Conservation (phyloP, 163 green algal genomes). For the Trebouxia gelatinosa region DNA sequence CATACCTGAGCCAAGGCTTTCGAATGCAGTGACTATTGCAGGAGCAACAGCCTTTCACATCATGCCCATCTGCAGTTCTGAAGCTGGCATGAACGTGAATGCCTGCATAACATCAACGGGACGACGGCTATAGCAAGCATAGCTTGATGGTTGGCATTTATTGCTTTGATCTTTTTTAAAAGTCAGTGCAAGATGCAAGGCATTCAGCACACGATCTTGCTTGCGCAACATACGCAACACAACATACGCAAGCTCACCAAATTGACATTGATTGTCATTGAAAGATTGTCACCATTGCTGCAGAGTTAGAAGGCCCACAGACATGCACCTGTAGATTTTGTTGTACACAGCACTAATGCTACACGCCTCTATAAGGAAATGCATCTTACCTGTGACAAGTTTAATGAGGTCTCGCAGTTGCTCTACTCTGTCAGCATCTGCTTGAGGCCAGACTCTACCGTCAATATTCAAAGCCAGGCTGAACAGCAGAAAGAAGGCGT, state of each 20-base stretch:
- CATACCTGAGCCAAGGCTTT: not conserved
- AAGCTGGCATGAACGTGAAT: not conserved
- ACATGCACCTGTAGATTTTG: not conserved
- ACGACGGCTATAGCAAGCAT: not conserved
- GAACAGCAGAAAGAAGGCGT: conserved; percentile 23
- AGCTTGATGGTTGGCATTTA: not conserved
- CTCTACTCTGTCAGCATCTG: conserved; percentile 8
- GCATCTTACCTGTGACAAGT: conserved; percentile 16
- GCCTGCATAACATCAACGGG: not conserved
- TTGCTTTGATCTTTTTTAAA: not conserved
- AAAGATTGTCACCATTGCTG: not conserved
- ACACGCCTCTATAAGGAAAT: too few species aligned
- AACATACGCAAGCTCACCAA: not conserved
- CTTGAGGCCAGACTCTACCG: conserved; percentile 3
- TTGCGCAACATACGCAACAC: not conserved
- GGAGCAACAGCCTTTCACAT: conserved; percentile 11
- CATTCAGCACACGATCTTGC: not conserved
- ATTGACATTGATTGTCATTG: not conserved
- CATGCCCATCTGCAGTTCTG: not conserved
- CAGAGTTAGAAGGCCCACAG: not conserved
- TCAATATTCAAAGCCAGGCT: conserved; percentile 9
- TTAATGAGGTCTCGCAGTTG: conserved; percentile 7
- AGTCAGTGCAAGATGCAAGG: not conserved
- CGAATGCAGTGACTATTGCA: conserved; percentile 14
- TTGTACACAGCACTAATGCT: not conserved